These are phyloP conservation scores for Cyclocybe aegerita DNA, from an alignment of 768 basidiomycete species.

Conservation along the genomic window DNA sequence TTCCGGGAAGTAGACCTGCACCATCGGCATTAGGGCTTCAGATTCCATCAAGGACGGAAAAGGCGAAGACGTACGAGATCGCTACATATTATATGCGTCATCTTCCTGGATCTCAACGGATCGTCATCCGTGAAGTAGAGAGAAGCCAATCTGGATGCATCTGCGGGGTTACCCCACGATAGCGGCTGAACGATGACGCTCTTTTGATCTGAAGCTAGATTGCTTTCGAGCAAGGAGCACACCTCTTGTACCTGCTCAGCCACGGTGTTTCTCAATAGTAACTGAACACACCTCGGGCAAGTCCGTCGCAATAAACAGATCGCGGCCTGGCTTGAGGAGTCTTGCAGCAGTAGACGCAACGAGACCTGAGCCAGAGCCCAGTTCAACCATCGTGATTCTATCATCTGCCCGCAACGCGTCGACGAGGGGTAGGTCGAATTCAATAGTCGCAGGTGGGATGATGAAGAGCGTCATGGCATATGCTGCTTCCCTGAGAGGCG, in stretches of 20 bases:
- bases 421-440: conserved; percentile 59
- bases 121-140: conserved; percentile 29
- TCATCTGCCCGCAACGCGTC: conserved; percentile 14
- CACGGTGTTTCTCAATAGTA: too few relatives aligned
- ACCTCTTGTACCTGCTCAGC: conserved; percentile 29
- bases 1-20: conserved; percentile 83
- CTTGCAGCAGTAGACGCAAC: conserved; percentile 45
- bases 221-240: conserved; percentile 43
- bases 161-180: conserved; percentile 62
- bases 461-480: conserved; percentile 61
- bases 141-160: conserved; percentile 38
- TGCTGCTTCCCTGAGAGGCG: conserved; percentile 66
- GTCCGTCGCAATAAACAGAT: conserved; percentile 65
- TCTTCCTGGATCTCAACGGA: conserved; percentile 6
- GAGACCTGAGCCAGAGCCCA: conserved; percentile 78
- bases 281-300: conserved; percentile 61
- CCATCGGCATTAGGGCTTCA: background rate
- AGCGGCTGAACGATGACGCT: conserved; percentile 54
- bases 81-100: conserved; percentile 79
- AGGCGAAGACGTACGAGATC: conserved; percentile 63
- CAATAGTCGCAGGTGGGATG: conserved; percentile 26
- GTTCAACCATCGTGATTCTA: conserved; percentile 54
- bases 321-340: conserved; percentile 36
- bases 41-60: background rate
- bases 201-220: conserved; percentile 22